phyloP scores from a whole-genome alignment of 805 yeast genomes.

The Metschnikowia chrysomelidarum region DNA sequence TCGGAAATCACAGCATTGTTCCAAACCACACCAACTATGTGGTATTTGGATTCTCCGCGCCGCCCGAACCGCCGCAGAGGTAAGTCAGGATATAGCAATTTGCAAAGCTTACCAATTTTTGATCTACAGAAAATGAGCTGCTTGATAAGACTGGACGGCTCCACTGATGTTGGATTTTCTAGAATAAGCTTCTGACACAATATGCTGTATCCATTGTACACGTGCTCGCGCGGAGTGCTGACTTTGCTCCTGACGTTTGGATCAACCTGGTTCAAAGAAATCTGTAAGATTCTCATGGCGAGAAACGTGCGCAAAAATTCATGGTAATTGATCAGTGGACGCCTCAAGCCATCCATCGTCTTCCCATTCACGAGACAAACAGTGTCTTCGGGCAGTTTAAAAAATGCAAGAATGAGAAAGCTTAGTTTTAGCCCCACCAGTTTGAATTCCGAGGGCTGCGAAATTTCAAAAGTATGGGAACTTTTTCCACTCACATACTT shows the following conservation, averaged over 20 bases:
- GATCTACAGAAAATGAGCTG: slow-evolving; percentile 39
- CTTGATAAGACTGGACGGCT: slow-evolving; percentile 30
- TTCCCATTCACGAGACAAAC: too few relatives aligned
- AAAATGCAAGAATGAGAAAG: too few relatives aligned
- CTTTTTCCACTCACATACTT: too few relatives aligned
- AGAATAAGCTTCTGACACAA: slow-evolving; percentile 39
- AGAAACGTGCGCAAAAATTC: slow-evolving; percentile 42
- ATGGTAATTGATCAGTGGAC: slow-evolving; percentile 37
- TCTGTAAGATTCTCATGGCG: slow-evolving; percentile 39
- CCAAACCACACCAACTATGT: slow-evolving; percentile 42
- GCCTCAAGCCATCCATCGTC: slow-evolving; percentile 3
- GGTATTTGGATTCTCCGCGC: slow-evolving; percentile 44
- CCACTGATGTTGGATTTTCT: slow-evolving; percentile 33
- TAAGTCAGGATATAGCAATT: slow-evolving; percentile 38
- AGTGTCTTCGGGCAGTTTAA: too few relatives aligned
- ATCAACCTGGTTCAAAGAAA: slow-evolving; percentile 28
- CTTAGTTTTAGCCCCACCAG: too few relatives aligned
- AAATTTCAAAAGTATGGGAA: too few relatives aligned
- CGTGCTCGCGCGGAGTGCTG: slow-evolving; percentile 32
- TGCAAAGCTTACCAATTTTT: slow-evolving; percentile 40
- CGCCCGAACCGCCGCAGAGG: slow-evolving; percentile 39
- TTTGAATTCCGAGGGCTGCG: too few relatives aligned
- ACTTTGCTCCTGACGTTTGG: background rate
- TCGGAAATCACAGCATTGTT: slow-evolving; percentile 32
- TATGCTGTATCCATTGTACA: slow-evolving; percentile 40